Base-by-base conservation (phyloP, 805 yeast genomes). In the Monosporozyma siamensis region DNA sequence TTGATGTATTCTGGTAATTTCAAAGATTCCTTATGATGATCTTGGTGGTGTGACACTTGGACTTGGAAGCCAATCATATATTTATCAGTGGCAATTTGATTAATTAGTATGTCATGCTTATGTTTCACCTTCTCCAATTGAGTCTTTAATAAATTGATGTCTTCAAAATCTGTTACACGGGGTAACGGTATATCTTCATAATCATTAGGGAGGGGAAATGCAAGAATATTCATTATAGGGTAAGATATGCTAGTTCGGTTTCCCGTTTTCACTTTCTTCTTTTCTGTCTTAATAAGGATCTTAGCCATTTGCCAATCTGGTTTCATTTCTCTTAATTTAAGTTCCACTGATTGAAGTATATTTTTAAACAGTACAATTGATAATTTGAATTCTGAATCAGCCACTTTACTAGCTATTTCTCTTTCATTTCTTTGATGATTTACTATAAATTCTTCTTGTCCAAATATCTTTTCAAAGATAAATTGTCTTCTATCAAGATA, bases 321-420 rank as follows among this genome's bases (percentile, higher is more conserved):
- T 8, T 40, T 32, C 23, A 40, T 45, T 10, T 35, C 17, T 14
- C 42, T 56, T n/a, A 63, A 52, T 5, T 51, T 45, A 0, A 59
- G 56, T 22, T 77, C 60, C 3, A 52, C 45, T 21, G 69, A 37
- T 8, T 42, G 64, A 43, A 82, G 47, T 1, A 79, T 34, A 15
- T 64, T 58, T n/a, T 65, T 59, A 64, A 83, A 68, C 2, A 85
- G 56, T 9, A 67, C 58, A 46, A 82, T 51, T 6, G 88, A 78
- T 15, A 74, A 56, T 48, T 70, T 73, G 58, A 86, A 83, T 58
- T 87, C 95, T 12, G 61, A 59, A 20, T 81, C 78, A 0, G 90
- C 95, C 39, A 82, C 56, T 45, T 52, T 61, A 6, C 54, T 37
- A 2, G 65, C 49, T 23, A 53, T 49, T 44, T 61, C 40, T 40